A percentile compares a stretch with the other conserved stretches of the same genome.
Evolutionary conservation across 768 basidiomycete genomes (phyloP).

Genomic region (Cystofilobasidium macerans): DNA sequence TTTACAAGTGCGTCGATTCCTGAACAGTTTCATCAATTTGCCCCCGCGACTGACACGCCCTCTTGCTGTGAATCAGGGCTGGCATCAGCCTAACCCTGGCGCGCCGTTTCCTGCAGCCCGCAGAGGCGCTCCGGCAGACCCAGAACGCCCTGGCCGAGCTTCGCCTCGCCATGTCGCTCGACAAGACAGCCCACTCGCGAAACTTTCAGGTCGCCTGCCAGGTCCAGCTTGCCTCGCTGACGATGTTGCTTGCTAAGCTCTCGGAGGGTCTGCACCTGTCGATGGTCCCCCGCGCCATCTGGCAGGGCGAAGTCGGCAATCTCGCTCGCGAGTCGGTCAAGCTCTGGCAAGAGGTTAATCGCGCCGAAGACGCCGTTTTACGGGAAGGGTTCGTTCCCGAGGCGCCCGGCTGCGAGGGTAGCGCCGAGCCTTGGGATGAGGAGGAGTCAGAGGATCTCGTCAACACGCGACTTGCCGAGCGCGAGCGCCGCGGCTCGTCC

Average conservation of each 20-base stretch:
- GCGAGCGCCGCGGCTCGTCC: slow-evolving; percentile 9
- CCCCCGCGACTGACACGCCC: too few relatives aligned
- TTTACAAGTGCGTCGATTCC: slow-evolving; percentile 28
- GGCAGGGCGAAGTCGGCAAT: slow-evolving; percentile 33
- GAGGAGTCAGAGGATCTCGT: not conserved
- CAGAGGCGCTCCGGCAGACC: slow-evolving; percentile 30
- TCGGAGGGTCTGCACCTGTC: slow-evolving; percentile 32
- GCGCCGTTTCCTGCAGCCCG: slow-evolving; percentile 32
- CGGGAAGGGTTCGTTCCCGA: slow-evolving; percentile 3
- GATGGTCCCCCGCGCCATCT: slow-evolving; percentile 30
- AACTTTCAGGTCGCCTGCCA: slow-evolving; percentile 32
- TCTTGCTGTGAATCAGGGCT: slow-evolving; percentile 19
- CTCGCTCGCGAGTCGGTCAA: slow-evolving; percentile 33
- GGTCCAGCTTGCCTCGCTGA: slow-evolving; percentile 32
- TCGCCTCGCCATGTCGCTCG: slow-evolving; percentile 18
- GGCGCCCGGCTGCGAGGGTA: not conserved
- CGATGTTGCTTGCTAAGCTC: slow-evolving; percentile 30
- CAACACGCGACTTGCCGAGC: not conserved
- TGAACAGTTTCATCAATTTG: not conserved
- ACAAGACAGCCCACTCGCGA: slow-evolving; percentile 15
- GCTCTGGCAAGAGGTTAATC: slow-evolving; percentile 33
- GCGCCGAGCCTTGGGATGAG: slow-evolving; percentile 26
- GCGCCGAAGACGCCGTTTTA: slow-evolving; percentile 33
- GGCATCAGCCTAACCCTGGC: slow-evolving; percentile 34
- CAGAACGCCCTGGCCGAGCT: slow-evolving; percentile 26